phyloP scores from a whole-genome alignment of 2,329 filamentous ascomycete genomes.

The Colletotrichum theobromicola region DNA sequence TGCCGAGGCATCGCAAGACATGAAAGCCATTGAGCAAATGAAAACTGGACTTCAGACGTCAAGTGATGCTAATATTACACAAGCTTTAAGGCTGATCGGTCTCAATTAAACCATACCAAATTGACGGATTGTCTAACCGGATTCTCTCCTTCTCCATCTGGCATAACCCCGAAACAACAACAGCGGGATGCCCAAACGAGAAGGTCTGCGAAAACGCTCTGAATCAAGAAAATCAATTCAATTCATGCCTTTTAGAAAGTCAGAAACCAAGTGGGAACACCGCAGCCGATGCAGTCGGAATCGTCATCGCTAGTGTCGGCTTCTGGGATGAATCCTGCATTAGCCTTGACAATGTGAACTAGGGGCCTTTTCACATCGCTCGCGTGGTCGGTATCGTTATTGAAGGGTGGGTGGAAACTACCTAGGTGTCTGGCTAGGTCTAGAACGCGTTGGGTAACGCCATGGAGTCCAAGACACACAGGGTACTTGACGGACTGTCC shows the following conservation, averaged over 20 bases:
- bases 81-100: background rate
- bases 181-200: background rate
- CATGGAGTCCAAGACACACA: background rate
- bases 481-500: background rate
- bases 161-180: background rate
- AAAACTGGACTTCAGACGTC: background rate
- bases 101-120: background rate
- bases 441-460: background rate
- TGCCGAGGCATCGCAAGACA: background rate
- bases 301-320: background rate
- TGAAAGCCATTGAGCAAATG: background rate
- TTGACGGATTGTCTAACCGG: background rate
- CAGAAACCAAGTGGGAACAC: background rate
- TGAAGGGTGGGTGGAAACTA: background rate
- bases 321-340: background rate
- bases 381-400: background rate
- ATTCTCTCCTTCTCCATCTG: background rate
- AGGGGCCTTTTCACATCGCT: background rate
- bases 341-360: background rate
- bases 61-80: background rate
- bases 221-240: background rate
- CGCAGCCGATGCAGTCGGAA: background rate
- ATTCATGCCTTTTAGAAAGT: background rate
- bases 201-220: background rate
- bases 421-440: background rate